These are phyloP conservation scores for Alternaria infectoria DNA, from an alignment of 2,329 filamentous ascomycete genomes.

Conservation along the genomic window DNA sequence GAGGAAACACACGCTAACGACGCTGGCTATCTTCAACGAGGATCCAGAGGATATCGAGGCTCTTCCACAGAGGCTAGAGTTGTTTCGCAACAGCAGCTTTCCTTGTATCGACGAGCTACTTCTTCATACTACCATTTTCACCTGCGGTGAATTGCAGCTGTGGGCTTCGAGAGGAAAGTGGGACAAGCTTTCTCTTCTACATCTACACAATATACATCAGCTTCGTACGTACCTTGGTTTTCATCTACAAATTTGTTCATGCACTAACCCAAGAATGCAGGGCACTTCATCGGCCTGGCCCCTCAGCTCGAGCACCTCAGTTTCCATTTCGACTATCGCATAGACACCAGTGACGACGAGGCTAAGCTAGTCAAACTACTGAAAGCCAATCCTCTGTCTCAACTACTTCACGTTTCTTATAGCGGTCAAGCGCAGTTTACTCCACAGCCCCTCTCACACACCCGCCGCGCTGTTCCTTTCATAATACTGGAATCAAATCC, in stretches of 20 bases:
- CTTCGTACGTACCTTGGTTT: neutral
- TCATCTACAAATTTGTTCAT: neutral
- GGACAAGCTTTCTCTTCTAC: neutral
- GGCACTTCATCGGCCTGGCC: neutral
- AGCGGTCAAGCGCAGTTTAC: neutral
- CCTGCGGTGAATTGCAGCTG: neutral
- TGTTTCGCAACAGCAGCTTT: neutral
- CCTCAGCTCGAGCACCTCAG: neutral
- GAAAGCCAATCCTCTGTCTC: neutral
- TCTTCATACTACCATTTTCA: neutral
- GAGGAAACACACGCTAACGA: neutral
- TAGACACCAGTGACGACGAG: neutral
- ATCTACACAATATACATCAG: neutral
- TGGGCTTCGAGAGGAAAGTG: conserved; percentile 6
- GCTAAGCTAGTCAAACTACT: neutral
- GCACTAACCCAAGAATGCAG: neutral
- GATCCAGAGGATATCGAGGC: neutral
- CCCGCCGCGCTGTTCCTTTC: neutral
- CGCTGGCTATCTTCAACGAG: neutral
- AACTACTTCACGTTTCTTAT: neutral
- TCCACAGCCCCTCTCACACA: neutral
- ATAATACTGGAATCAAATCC: neutral
- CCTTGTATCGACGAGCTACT: neutral
- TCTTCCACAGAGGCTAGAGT: neutral
- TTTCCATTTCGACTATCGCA: neutral